These are phyloP conservation scores for Chara braunii DNA, from an alignment of 139 green algal genomes.

Conservation along the genomic window DNA sequence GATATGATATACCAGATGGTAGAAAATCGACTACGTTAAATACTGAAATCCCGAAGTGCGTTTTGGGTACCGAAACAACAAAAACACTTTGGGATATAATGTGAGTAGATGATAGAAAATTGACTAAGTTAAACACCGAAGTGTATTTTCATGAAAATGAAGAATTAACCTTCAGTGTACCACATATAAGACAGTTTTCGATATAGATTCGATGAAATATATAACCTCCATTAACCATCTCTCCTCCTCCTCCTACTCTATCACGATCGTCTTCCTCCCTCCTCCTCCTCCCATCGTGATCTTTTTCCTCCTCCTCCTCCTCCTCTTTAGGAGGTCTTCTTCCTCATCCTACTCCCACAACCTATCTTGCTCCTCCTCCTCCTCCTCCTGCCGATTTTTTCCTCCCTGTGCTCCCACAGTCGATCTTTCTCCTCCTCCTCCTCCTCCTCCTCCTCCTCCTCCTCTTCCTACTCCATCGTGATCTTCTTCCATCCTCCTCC, in stretches of 20 bases:
- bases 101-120: too few species aligned
- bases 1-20: too few species aligned
- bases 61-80: too few species aligned
- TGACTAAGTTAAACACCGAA: too few species aligned
- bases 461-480: neutral
- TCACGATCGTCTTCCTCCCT: neutral
- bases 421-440: neutral
- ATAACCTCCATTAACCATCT: neutral
- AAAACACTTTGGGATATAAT: too few species aligned
- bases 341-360: constrained; percentile 3
- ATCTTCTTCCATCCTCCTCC: neutral
- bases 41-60: too few species aligned
- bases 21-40: too few species aligned
- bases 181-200: too few species aligned
- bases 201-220: too few species aligned
- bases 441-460: neutral
- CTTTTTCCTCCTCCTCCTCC: neutral
- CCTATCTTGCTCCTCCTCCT: neutral
- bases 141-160: too few species aligned
- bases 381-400: neutral
- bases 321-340: neutral
- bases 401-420: neutral
- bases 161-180: too few species aligned
- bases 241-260: neutral
- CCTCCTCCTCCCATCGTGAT: neutral